Percentiles rank a stretch among this genome's conserved stretches.
Evolutionary conservation across 495 filamentous ascomycete species (phyloP).

Genomic region (Aspergillus asperescens): DNA sequence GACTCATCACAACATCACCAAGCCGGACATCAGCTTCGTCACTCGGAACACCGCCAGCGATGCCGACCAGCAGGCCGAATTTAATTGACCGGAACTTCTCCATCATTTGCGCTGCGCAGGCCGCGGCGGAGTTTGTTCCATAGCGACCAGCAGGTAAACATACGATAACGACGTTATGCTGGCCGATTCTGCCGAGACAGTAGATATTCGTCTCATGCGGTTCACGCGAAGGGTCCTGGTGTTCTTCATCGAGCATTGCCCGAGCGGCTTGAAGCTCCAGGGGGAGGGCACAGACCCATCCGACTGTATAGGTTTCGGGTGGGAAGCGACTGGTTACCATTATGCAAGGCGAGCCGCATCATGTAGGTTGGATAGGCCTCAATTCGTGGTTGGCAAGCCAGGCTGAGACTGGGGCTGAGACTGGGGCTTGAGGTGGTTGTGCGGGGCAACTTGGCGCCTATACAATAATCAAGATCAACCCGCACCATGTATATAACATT

Average conservation of each 20-base stretch:
- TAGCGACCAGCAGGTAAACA: slow-evolving; percentile 23
- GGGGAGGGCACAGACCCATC: slow-evolving; percentile 32
- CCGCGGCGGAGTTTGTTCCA: slow-evolving; percentile 25
- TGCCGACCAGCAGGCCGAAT: slow-evolving; percentile 32
- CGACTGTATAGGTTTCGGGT: slow-evolving; percentile 22
- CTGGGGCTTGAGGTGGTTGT: too few species aligned
- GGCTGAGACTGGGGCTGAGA: too few species aligned
- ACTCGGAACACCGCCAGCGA: slow-evolving; percentile 32
- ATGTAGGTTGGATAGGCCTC: neutral
- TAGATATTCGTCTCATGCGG: slow-evolving; percentile 28
- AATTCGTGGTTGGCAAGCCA: neutral
- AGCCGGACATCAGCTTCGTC: slow-evolving; percentile 26
- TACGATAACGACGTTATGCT: slow-evolving; percentile 31
- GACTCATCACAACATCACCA: slow-evolving; percentile 34
- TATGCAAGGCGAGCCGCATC: neutral
- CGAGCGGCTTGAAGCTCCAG: slow-evolving; percentile 26
- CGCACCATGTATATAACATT: too few species aligned
- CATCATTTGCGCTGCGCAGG: neutral
- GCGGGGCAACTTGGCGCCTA: too few species aligned
- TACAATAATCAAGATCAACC: too few species aligned
- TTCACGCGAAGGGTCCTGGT: slow-evolving; percentile 12
- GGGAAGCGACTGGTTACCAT: neutral
- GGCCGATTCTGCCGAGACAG: slow-evolving; percentile 19
- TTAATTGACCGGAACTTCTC: slow-evolving; percentile 20
- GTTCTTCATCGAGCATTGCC: slow-evolving; percentile 25